Conservation (phyloP, 805 yeast species). For the Clavispora asparagi region DNA sequence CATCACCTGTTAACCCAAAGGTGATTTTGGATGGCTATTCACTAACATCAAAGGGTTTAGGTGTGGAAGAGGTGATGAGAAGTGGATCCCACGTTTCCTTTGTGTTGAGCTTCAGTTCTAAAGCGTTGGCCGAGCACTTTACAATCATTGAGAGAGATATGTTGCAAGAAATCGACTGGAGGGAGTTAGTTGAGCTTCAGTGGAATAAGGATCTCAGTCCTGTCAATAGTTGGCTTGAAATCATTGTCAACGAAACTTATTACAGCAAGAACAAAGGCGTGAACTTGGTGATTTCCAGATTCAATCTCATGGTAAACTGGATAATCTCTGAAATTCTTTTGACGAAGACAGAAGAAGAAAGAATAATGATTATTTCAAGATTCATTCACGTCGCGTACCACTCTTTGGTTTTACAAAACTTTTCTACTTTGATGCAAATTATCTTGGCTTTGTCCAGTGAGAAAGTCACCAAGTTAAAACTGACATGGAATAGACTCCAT, state of each 20-base stretch:
- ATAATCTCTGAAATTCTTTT: constrained; percentile 79
- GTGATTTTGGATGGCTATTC: constrained; percentile 32
- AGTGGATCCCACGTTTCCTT: constrained; percentile 71
- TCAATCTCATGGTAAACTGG: constrained; percentile 89
- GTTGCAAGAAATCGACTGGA: constrained; percentile 85
- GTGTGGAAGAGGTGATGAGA: constrained; percentile 39
- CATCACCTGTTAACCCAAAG: constrained; percentile 19
- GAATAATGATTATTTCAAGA: constrained; percentile 70
- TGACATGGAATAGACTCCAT: constrained; percentile 71
- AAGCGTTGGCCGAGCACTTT: constrained; percentile 68
- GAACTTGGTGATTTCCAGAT: constrained; percentile 75
- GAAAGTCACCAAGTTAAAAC: constrained; percentile 50
- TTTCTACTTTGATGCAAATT: constrained; percentile 82
- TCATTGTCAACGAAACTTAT: constrained; percentile 52
- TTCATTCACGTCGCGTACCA: constrained; percentile 82
- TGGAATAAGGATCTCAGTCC: constrained; percentile 68
- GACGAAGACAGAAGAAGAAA: constrained; percentile 53
- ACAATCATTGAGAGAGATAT: constrained; percentile 85
- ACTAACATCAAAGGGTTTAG: constrained; percentile 23
- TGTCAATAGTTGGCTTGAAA: constrained; percentile 78
- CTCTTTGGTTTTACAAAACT: constrained; percentile 71
- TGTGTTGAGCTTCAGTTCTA: constrained; percentile 65
- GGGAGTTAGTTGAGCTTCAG: constrained; percentile 69
- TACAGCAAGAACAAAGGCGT: constrained; percentile 59
- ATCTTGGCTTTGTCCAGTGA: constrained; percentile 72